These are phyloP conservation scores for Halteria grandinella DNA, from an alignment of 73 alveolate genomes.

Conservation along the genomic window DNA sequence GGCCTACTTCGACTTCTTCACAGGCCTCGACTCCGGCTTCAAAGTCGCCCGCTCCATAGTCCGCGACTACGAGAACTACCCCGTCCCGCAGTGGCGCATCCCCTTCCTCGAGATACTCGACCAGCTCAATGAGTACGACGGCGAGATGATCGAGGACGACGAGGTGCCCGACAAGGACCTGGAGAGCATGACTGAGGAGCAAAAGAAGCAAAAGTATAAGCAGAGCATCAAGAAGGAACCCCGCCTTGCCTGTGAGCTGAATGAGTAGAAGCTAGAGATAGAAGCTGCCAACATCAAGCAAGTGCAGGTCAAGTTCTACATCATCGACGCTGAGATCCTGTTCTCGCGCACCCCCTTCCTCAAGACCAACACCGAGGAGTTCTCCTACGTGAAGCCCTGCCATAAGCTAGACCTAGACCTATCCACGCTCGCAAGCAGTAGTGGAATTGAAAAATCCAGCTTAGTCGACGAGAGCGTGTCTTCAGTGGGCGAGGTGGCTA, in stretches of 20 bases:
- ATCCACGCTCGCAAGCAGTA: neutral
- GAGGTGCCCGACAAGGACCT: slow-evolving; percentile 56
- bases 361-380: slow-evolving; percentile 66
- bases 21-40: slow-evolving; percentile 62
- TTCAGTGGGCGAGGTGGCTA: neutral
- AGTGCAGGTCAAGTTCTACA: slow-evolving; percentile 71
- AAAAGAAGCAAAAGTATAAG: slow-evolving; percentile 54
- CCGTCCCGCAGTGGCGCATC: slow-evolving; percentile 83
- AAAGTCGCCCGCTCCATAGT: slow-evolving; percentile 68
- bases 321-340: slow-evolving; percentile 81
- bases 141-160: slow-evolving; percentile 60
- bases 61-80: slow-evolving; percentile 66
- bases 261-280: slow-evolving; percentile 55
- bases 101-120: slow-evolving; percentile 82
- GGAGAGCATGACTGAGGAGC: slow-evolving; percentile 61
- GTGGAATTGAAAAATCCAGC: too few species aligned
- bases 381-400: slow-evolving; percentile 68
- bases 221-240: slow-evolving; percentile 73
- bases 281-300: slow-evolving; percentile 67
- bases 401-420: slow-evolving; percentile 35
- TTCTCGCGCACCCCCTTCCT: slow-evolving; percentile 86
- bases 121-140: slow-evolving; percentile 69
- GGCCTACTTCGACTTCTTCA: slow-evolving; percentile 86
- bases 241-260: slow-evolving; percentile 56
- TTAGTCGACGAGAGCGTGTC: too few species aligned